Evolutionary conservation across 495 filamentous ascomycete species (phyloP).

Genomic region (Aspergillus steynii): DNA sequence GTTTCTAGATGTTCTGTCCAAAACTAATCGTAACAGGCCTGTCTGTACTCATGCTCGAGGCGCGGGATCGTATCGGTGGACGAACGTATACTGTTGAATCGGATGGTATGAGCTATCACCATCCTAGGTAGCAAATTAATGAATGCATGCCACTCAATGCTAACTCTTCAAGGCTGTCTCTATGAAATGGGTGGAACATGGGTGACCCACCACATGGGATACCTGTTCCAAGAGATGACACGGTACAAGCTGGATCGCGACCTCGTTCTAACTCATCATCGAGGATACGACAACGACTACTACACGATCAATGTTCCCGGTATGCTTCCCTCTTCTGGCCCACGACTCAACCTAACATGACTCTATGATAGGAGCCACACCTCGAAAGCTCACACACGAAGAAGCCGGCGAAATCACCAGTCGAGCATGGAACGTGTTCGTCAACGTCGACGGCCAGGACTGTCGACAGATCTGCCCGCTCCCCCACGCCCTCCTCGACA

Average conservation of each 20-base stretch:
- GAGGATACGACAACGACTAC: constrained; percentile 14
- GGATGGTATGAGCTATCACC: constrained; percentile 2
- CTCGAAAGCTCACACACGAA: constrained; percentile 13
- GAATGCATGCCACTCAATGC: neutral
- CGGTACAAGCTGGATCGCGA: constrained; percentile 23
- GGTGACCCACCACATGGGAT: constrained; percentile 19
- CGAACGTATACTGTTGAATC: constrained; percentile 20
- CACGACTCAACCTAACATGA: neutral
- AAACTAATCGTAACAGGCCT: constrained; percentile 7
- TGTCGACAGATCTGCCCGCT: constrained; percentile 20
- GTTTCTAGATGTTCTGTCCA: neutral
- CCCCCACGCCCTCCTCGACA: constrained; percentile 20
- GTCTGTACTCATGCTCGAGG: constrained; percentile 23
- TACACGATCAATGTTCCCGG: constrained; percentile 18
- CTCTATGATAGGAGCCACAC: constrained; percentile 3
- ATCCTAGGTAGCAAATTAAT: neutral
- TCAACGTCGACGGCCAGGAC: constrained; percentile 19
- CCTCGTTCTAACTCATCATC: constrained; percentile 7
- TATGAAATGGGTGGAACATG: constrained; percentile 30
- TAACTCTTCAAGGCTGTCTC: constrained; percentile 9
- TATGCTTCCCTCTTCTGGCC: neutral
- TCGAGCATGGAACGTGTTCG: constrained; percentile 16
- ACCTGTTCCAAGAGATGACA: constrained; percentile 20
- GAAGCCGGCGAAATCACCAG: constrained; percentile 17
- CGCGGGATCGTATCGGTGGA: constrained; percentile 25